These are phyloP conservation scores for Plasmodium reichenowi DNA, from an alignment of 169 alveolate genomes.

Conservation along the genomic window DNA sequence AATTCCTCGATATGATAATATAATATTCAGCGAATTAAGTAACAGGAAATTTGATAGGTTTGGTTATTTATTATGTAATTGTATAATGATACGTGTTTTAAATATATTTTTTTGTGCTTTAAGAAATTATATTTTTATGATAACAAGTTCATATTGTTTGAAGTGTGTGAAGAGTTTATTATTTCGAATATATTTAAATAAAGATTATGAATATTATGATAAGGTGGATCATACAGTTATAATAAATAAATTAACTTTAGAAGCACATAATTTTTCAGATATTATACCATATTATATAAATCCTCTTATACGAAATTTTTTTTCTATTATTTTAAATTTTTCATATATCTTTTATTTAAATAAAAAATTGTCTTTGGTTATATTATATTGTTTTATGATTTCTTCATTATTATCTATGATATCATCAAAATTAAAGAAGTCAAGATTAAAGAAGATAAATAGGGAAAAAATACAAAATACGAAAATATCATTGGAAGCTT, in stretches of 20 bases:
- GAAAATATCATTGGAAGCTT: constrained; percentile 23
- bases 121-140: constrained; percentile 41
- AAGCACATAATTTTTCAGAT: constrained; percentile 49
- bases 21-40: constrained; percentile 16
- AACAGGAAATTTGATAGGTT: constrained; percentile 28
- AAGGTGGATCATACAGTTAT: constrained; percentile 22
- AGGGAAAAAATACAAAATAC: constrained; percentile 10
- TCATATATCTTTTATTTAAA: constrained; percentile 34
- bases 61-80: constrained; percentile 5
- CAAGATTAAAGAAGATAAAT: constrained; percentile 23
- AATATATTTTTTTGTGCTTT: constrained; percentile 24
- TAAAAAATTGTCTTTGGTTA: constrained; percentile 17
- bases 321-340: constrained; percentile 48
- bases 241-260: constrained; percentile 39
- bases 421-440: constrained; percentile 29
- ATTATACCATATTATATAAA: constrained; percentile 58
- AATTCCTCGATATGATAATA: constrained; percentile 41
- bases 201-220: constrained; percentile 46
- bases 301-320: constrained; percentile 43
- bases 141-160: constrained; percentile 17
- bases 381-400: constrained; percentile 20
- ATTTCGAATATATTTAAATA: constrained; percentile 31
- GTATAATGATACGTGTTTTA: constrained; percentile 19
- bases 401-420: constrained; percentile 43
- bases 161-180: constrained; percentile 30